Percentiles rank a stretch among this genome's conserved stretches.
These are phyloP conservation scores for Neurospora tetraspora DNA, from an alignment of 495 filamentous ascomycete genomes.

Conservation along the genomic window DNA sequence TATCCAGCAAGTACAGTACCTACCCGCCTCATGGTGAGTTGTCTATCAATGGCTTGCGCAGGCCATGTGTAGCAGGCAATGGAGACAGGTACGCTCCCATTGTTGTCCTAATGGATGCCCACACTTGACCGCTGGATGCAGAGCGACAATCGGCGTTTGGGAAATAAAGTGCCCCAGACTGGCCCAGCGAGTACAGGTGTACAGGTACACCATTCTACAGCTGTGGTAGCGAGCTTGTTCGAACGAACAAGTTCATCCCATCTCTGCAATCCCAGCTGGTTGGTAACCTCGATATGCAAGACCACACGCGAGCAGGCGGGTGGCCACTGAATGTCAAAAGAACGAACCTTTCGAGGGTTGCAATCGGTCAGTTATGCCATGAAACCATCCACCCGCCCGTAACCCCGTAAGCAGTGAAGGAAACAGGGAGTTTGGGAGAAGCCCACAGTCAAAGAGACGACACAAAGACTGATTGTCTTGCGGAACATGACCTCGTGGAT, in stretches of 20 bases:
- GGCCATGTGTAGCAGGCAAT: neutral
- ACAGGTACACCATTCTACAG: neutral
- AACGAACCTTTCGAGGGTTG: neutral
- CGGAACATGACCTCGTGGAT: neutral
- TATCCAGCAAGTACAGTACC: neutral
- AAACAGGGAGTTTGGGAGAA: neutral
- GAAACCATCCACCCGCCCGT: neutral
- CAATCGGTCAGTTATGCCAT: slow-evolving; percentile 9
- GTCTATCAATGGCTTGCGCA: neutral
- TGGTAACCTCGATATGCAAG: neutral
- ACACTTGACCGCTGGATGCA: neutral
- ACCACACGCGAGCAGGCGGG: neutral
- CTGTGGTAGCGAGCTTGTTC: neutral
- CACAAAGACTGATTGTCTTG: neutral
- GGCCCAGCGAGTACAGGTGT: neutral
- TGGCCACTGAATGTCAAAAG: neutral
- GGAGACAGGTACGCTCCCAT: neutral
- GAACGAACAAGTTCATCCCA: neutral
- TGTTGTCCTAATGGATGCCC: neutral
- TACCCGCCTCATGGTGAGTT: neutral
- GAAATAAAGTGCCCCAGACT: neutral
- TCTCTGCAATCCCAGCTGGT: neutral
- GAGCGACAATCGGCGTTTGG: neutral
- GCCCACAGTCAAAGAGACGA: neutral
- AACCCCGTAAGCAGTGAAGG: neutral